These are phyloP conservation scores for Termitomyces heimii DNA, from an alignment of 768 basidiomycete species.

Conservation along the genomic window DNA sequence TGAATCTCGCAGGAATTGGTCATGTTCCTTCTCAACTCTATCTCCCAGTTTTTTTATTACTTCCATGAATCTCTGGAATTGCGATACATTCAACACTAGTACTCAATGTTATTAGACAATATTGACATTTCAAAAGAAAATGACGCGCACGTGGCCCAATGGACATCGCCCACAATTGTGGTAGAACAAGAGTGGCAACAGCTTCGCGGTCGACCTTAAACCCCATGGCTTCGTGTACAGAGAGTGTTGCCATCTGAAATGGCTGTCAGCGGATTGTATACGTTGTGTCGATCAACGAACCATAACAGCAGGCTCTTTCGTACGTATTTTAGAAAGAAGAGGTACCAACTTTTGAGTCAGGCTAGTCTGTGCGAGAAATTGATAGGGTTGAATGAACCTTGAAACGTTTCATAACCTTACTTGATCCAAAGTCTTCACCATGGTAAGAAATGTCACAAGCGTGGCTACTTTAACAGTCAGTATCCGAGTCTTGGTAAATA, in stretches of 20 bases:
- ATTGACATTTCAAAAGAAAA: not conserved
- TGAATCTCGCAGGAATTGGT: slow-evolving; percentile 88
- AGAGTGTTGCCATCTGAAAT: slow-evolving; percentile 76
- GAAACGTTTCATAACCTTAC: slow-evolving; percentile 29
- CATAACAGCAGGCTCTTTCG: slow-evolving; percentile 95
- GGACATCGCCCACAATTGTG: slow-evolving; percentile 95
- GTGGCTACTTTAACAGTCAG: slow-evolving; percentile 90
- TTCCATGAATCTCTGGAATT: slow-evolving; percentile 91
- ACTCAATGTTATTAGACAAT: slow-evolving; percentile 7
- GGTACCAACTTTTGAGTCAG: slow-evolving; percentile 96
- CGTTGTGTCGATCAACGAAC: slow-evolving; percentile 31
- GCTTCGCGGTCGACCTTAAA: slow-evolving; percentile 91
- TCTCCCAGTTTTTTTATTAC: slow-evolving; percentile 74
- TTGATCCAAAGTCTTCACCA: slow-evolving; percentile 90
- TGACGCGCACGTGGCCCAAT: slow-evolving; percentile 78
- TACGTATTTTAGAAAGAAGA: slow-evolving; percentile 88
- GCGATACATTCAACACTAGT: slow-evolving; percentile 70
- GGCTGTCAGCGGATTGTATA: not conserved
- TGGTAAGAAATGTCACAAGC: slow-evolving; percentile 70
- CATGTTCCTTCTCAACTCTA: slow-evolving; percentile 89
- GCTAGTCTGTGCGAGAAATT: slow-evolving; percentile 45
- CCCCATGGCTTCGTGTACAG: slow-evolving; percentile 95
- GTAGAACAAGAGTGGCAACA: slow-evolving; percentile 81
- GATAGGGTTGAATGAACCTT: not conserved
- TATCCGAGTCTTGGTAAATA: slow-evolving; percentile 90